A percentile compares a stretch with the other conserved stretches of the same genome.
Evolutionary conservation across 331 rosid genomes (phyloP).

Genomic region (Malus hybrid): DNA sequence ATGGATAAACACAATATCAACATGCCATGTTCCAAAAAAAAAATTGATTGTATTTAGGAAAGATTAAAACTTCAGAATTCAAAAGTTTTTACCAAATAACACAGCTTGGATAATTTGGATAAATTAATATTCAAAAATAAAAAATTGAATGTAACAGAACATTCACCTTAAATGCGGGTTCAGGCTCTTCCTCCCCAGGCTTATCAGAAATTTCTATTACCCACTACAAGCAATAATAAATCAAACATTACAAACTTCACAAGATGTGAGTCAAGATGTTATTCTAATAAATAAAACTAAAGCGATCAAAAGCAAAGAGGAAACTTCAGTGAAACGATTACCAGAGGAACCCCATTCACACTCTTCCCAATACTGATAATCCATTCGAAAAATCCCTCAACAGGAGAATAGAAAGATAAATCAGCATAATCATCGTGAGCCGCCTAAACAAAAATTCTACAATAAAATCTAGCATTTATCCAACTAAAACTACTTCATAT

Average conservation of each 20-base stretch:
- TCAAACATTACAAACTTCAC: constrained; percentile 4
- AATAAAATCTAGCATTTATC: not conserved
- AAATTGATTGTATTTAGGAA: not conserved
- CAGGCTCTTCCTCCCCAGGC: constrained; percentile 80
- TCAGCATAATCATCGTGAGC: constrained; percentile 35
- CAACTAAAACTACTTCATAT: not conserved
- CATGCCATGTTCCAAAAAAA: not conserved
- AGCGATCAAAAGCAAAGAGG: constrained; percentile 3
- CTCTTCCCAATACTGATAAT: constrained; percentile 84
- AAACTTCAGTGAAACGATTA: constrained; percentile 38
- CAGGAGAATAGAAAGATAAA: constrained; percentile 43
- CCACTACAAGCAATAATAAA: constrained; percentile 49
- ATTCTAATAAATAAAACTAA: not conserved
- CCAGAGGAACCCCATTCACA: constrained; percentile 89
- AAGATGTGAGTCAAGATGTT: constrained; percentile 3
- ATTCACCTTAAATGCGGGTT: constrained; percentile 94
- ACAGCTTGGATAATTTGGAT: not conserved
- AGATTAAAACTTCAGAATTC: not conserved
- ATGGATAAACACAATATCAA: not conserved
- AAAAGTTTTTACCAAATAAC: not conserved
- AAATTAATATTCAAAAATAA: not conserved
- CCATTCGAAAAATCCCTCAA: constrained; percentile 55
- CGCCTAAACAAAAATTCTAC: not conserved
- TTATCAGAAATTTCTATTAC: constrained; percentile 96
- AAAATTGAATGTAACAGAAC: constrained; percentile 1